Base-by-base conservation (phyloP, 768 basidiomycete genomes). In the Tylopilus intermedius region DNA sequence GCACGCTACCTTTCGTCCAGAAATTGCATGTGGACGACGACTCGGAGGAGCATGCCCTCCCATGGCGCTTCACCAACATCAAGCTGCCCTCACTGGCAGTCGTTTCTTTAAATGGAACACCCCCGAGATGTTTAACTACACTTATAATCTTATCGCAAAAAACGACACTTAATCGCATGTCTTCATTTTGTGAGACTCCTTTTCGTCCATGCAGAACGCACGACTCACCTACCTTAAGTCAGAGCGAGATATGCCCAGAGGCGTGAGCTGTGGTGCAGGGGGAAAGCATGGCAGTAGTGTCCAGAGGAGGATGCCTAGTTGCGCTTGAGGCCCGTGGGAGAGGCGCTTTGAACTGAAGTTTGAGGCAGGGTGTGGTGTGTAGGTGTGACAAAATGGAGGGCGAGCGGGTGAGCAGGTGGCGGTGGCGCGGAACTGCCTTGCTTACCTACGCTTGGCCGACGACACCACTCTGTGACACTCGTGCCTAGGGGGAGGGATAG, bases 121-220 rank as follows among this genome's bases (percentile, higher is more conserved):
- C 46, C 18, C 54, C 8, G 62, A 71, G 13, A 21, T 51, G 3
- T 41, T 57, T 9, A 54, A 45, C 15, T 84, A 83, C 58, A 75
- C 76, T 2, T 83, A 84, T 58, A 71, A 72, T 49, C 63, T 84
- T 46, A 54, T 68, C 2, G 76, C 72, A 26, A 74, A 18, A 18
- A 18, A 69, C 21, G 62, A 64, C 18, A 74, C 76, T 1, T 77
- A 77, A 4, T 49, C 80, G 35, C 72, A 78, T 42, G 76, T 84
- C 54, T 56, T 74, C 45, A 76, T 84, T 24, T 73, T 77, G 83
- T 84, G 62, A 59, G 81, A 21, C 45, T 42, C 22, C 2, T 27
- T 11, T 37, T 18, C 9, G 11, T 49, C 47, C 26, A 22, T 32
- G 5, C 24, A n/a, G 14, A 24, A 33, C 27, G 4, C 3, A 11